phyloP scores from a whole-genome alignment of 148 eudicot species.

The Silene conica region DNA sequence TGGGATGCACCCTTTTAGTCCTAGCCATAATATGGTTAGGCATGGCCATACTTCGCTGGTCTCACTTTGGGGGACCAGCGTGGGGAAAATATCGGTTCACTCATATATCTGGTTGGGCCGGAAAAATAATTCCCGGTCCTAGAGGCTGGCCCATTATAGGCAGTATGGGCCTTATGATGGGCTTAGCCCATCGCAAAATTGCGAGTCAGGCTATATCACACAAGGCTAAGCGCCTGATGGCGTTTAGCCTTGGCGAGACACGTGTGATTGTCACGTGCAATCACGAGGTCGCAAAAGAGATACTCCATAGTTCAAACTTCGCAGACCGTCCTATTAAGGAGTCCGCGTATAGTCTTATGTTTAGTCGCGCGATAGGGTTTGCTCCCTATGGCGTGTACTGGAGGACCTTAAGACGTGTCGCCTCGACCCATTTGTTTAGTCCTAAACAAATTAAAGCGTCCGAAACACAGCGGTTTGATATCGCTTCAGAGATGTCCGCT shows the following conservation, averaged over 20 bases:
- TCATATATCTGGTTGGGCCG: slow-evolving; percentile 9
- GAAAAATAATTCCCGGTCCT: slow-evolving; percentile 50
- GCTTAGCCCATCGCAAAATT: slow-evolving; percentile 52
- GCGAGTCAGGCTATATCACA: slow-evolving; percentile 31
- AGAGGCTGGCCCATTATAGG: slow-evolving; percentile 57
- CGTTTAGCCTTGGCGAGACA: slow-evolving; percentile 61
- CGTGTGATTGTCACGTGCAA: slow-evolving; percentile 54
- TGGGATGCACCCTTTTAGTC: slow-evolving; percentile 2
- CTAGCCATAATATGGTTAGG: slow-evolving; percentile 22
- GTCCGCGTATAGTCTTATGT: slow-evolving; percentile 62
- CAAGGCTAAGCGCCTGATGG: slow-evolving; percentile 50
- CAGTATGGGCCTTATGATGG: slow-evolving; percentile 49
- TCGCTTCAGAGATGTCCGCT: slow-evolving; percentile 30
- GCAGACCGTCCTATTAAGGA: slow-evolving; percentile 66
- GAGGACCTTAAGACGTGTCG: slow-evolving; percentile 50
- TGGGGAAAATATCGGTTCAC: slow-evolving; percentile 45
- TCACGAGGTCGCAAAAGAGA: slow-evolving; percentile 54
- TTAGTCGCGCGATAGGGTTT: slow-evolving; percentile 70
- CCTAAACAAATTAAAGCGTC: slow-evolving; percentile 37
- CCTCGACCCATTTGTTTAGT: slow-evolving; percentile 52
- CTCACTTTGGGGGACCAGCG: slow-evolving; percentile 62
- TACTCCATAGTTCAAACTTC: slow-evolving; percentile 40
- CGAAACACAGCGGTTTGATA: slow-evolving; percentile 32
- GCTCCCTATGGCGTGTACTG: slow-evolving; percentile 69
- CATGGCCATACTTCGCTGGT: slow-evolving; percentile 40